Evolutionary conservation across 2,329 filamentous ascomycete genomes (phyloP).

Genomic region (Cadophora luteo-olivacea): DNA sequence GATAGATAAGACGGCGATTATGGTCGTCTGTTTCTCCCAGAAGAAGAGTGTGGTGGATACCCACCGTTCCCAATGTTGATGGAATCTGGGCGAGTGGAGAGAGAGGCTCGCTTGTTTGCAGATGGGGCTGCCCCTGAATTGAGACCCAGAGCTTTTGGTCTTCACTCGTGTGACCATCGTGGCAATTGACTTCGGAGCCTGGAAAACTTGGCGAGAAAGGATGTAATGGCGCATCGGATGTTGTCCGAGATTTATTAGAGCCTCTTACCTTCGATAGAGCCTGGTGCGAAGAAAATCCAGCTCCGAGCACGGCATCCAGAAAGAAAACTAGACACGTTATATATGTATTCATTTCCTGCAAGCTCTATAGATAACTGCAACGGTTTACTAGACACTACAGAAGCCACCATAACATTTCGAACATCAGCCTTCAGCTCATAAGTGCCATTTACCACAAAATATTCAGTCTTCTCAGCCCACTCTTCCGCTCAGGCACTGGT

Average conservation of each 20-base stretch:
- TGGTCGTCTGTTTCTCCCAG: background rate
- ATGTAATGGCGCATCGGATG: too few relatives aligned
- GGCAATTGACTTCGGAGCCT: background rate
- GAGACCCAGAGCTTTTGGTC: background rate
- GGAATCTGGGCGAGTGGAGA: background rate
- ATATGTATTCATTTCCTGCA: too few relatives aligned
- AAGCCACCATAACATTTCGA: too few relatives aligned
- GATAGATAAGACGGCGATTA: background rate
- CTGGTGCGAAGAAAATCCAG: too few relatives aligned
- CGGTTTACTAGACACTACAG: too few relatives aligned
- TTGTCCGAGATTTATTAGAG: too few relatives aligned
- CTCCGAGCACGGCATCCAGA: too few relatives aligned
- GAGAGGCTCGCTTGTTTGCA: background rate
- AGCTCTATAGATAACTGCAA: too few relatives aligned
- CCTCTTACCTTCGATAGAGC: too few relatives aligned
- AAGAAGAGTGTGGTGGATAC: background rate
- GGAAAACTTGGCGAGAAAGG: too few relatives aligned
- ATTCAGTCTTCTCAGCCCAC: constrained; percentile 38
- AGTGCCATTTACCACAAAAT: constrained; percentile 26
- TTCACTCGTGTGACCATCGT: background rate
- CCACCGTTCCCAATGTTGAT: background rate
- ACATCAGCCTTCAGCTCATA: too few relatives aligned
- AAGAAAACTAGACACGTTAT: too few relatives aligned
- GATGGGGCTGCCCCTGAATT: background rate
- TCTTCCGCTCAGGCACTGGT: constrained; percentile 24